These are phyloP conservation scores for Phytophthora constricta DNA, from an alignment of 352 stramenopile species.

Conservation along the genomic window DNA sequence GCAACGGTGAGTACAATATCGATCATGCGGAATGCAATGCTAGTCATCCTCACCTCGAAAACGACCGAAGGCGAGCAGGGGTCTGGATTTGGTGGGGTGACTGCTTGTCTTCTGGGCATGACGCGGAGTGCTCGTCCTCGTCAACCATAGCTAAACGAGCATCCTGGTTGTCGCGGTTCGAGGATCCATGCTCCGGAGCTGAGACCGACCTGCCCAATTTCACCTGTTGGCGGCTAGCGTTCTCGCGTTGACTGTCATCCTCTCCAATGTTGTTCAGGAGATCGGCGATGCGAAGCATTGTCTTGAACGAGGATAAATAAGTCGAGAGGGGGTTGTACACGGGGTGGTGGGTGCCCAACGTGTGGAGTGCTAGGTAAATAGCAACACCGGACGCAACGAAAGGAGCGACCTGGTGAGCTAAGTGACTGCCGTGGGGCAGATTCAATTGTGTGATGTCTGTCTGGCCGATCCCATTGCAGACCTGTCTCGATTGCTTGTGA, in stretches of 20 bases:
- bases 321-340: constrained; percentile 27
- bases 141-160: constrained; percentile 29
- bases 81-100: constrained; percentile 18
- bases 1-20: constrained; percentile 1
- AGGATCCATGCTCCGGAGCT: constrained; percentile 24
- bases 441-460: constrained; percentile 35
- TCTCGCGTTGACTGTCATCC: constrained; percentile 27
- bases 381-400: constrained; percentile 30
- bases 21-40: background rate
- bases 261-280: constrained; percentile 45
- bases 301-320: constrained; percentile 6
- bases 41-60: constrained; percentile 17
- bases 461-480: constrained; percentile 22
- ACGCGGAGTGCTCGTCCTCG: constrained; percentile 37
- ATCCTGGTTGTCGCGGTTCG: constrained; percentile 10
- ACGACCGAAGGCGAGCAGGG: constrained; percentile 21
- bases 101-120: constrained; percentile 42
- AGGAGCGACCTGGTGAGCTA: constrained; percentile 36
- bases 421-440: constrained; percentile 42
- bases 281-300: constrained; percentile 43
- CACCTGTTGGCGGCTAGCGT: constrained; percentile 17
- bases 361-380: constrained; percentile 43
- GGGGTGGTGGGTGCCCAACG: constrained; percentile 34
- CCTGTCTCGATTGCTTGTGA: constrained; percentile 24
- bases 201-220: constrained; percentile 40